Evolutionary conservation across 169 alveolate genomes (phyloP).

Genomic region (Cytauxzoon felis): DNA sequence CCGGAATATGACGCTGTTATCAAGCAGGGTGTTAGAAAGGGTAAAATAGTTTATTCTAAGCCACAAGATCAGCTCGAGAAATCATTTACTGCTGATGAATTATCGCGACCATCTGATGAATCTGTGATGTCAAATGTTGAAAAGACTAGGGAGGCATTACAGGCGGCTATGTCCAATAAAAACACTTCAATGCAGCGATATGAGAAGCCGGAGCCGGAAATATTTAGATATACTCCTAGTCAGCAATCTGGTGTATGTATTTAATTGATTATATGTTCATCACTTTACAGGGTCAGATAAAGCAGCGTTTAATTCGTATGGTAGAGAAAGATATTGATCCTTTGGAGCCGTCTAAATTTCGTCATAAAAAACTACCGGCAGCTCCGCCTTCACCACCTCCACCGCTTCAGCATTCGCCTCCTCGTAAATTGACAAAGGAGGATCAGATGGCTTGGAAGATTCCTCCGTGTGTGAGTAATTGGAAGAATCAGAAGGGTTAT

Average conservation of each 20-base stretch:
- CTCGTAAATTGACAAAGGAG: slow-evolving; percentile 90
- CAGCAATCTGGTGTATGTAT: slow-evolving; percentile 60
- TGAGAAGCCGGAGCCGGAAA: slow-evolving; percentile 69
- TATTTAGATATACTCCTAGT: slow-evolving; percentile 77
- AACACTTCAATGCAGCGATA: slow-evolving; percentile 2
- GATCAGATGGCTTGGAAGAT: slow-evolving; percentile 95
- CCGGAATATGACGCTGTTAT: slow-evolving; percentile 69
- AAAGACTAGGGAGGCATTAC: slow-evolving; percentile 75
- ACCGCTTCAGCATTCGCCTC: slow-evolving; percentile 88
- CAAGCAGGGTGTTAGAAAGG: slow-evolving; percentile 52
- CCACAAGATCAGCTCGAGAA: slow-evolving; percentile 69
- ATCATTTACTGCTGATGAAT: slow-evolving; percentile 49
- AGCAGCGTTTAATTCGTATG: slow-evolving; percentile 84
- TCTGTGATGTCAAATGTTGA: slow-evolving; percentile 65
- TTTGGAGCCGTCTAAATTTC: slow-evolving; percentile 90
- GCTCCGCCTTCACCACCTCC: slow-evolving; percentile 82
- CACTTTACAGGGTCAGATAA: slow-evolving; percentile 41
- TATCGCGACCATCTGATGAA: slow-evolving; percentile 74
- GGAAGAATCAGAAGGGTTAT: slow-evolving; percentile 97
- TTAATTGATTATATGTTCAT: neutral
- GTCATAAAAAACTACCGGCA: slow-evolving; percentile 89
- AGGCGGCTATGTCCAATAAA: slow-evolving; percentile 62
- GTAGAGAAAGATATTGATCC: slow-evolving; percentile 91
- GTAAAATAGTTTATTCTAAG: slow-evolving; percentile 67
- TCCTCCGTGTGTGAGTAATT: slow-evolving; percentile 96